Conservation (phyloP, 78 protist species). For the Dictyostelium firmibasis region DNA sequence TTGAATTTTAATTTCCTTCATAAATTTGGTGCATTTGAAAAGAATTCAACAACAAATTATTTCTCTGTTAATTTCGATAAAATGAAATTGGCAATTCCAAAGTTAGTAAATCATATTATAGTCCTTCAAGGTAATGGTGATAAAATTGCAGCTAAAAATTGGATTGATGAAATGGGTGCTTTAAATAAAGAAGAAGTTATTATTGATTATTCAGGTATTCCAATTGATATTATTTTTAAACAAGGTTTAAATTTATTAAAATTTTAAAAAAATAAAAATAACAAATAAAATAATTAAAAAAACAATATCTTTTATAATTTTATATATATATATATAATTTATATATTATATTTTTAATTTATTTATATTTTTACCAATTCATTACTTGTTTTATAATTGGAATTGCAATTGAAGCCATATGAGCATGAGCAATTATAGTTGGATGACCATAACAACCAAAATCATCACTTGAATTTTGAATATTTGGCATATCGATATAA, state of each 20-base stretch:
- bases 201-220: background rate
- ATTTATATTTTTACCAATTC: slow-evolving; percentile 23
- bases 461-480: background rate
- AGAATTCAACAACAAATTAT: background rate
- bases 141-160: background rate
- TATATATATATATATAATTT: background rate
- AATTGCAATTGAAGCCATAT: slow-evolving; percentile 15
- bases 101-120: background rate
- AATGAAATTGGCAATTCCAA: background rate
- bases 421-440: slow-evolving; percentile 22
- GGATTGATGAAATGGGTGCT: background rate
- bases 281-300: background rate
- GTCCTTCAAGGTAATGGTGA: slow-evolving; percentile 3
- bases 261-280: background rate
- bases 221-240: background rate
- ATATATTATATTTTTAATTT: background rate
- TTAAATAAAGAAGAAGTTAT: background rate
- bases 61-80: background rate
- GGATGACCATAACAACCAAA: slow-evolving; percentile 80
- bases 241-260: background rate
- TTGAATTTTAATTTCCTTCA: background rate
- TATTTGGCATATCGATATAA: slow-evolving; percentile 68
- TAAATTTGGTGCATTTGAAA: background rate
- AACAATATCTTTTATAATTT: too few species aligned
- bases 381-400: slow-evolving; percentile 55